Evolutionary conservation across 163 green algal genomes (phyloP), one percentile per base, ranked within the genome.

Genomic region (Smithsoniella earleae): DNA sequence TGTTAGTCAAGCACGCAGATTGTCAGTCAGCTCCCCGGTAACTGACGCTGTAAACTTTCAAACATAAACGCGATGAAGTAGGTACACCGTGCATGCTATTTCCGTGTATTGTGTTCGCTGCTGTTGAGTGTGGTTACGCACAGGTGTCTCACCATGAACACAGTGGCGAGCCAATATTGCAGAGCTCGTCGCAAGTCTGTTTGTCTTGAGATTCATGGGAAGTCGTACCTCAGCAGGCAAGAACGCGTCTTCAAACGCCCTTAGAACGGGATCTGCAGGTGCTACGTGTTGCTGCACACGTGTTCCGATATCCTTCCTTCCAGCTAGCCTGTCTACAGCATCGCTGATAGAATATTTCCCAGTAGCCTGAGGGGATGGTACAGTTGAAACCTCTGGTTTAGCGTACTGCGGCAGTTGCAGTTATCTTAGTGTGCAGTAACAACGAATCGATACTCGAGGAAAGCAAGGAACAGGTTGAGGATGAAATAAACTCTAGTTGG

Each of bases 191-290:
- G n/a, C n/a, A n/a, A n/a, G n/a, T n/a, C n/a, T n/a, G n/a, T n/a
- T n/a, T n/a, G n/a, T n/a, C n/a, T 49, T 49, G 40, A 13, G 40
- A 13, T 13, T 49, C 40, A 49, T 49, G 40, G 40, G 13, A 49
- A 49, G 40, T 10, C 25, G 25, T 34, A 69, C 58, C 58, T 69
- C 30, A 34, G 30, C 25, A 13, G 58, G 43, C 5, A 69, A 45
- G 58, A 69, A 69, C 2, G 58, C 58, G 38, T 69, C 30, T 33
- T 69, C 58, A 44, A 69, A 69, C 5, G 58, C 58, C 8, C 43
- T 33, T 5, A 69, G 58, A 5, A 69, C 20, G 8, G 58, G 27
- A 13, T 69, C 58, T 33, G 31, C 27, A 10, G 6, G 8, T 69
- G 20, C 58, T 28, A 16, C 27, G 22, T 0, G n/a, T 69, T 8